Base-by-base conservation (phyloP, 805 yeast genomes). In the Kodamaea neixiangensis region DNA sequence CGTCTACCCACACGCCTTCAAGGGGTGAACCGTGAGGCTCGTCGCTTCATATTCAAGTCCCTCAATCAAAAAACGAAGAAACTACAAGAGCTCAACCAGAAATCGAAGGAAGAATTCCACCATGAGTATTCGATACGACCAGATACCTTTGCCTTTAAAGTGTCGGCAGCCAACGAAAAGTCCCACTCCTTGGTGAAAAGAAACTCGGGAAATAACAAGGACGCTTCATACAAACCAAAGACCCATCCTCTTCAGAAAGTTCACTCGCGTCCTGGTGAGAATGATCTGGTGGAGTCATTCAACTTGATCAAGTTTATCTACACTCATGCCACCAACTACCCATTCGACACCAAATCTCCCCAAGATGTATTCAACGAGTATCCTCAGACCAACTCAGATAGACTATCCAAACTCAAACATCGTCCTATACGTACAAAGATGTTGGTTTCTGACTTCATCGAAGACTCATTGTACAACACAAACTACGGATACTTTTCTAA, bases 381-480 rank as follows among this genome's bases (percentile, higher is more conserved):
- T 47, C 77, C 78, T 0, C 54, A 53, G 46, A 67, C 71, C 7
- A 71, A 58, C 44, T 67, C 74, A 1, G 57, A 63, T n/a, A 66
- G 64, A 29, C 51, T 76, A 47, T 58, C 72, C 1, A 60, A 58
- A 58, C 59, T 45, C 58, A 68, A 58, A 57, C 64, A 62, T 44
- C 68, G 92, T 29, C 96, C 96, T 0, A 69, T 57, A 29, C 75
- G 78, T 21, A 79, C 82, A 5, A 85, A 86, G 63, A 85, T 89
- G 92, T 70, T 85, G n/a, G 69, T 85, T 0, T 72, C 87, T 9
- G 96, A 88, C 59, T 90, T 87, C 67, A 90, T 89, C 51, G 96
- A 89, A 59, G 96, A 89, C 64, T 85, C 93, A 15, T 68, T 89
- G 58, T 89, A 89, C 63, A 87, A 90, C 66, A 90, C 93, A 0